A percentile compares a stretch with the other conserved stretches of the same genome.
Conservation (phyloP, 306 rosid genomes). For the Biancaea sappan region DNA sequence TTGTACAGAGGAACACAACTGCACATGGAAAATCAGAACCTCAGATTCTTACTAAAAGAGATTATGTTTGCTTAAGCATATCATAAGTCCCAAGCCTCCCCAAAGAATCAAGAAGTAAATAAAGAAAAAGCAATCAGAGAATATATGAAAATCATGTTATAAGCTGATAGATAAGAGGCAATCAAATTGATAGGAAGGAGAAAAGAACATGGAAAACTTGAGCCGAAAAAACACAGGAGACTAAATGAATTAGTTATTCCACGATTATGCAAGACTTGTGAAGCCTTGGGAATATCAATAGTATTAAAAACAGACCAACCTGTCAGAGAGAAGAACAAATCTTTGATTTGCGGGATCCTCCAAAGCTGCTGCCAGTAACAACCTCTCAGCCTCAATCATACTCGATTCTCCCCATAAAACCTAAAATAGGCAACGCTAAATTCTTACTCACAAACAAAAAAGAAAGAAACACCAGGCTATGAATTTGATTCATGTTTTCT, state of each 20-base stretch:
- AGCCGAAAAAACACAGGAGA: not conserved
- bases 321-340: constrained; percentile 93
- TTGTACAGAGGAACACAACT: constrained; percentile 97
- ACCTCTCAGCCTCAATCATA: constrained; percentile 57
- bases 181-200: not conserved
- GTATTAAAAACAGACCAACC: too few relatives aligned
- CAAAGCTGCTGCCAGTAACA: constrained; percentile 63
- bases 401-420: constrained; percentile 67
- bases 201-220: not conserved
- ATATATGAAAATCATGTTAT: constrained; percentile 6
- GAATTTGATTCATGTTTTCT: not conserved
- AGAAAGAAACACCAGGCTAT: not conserved
- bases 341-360: constrained; percentile 93
- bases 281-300: not conserved
- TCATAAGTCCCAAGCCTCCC: constrained; percentile 7
- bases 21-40: constrained; percentile 48
- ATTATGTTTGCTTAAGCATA: constrained; percentile 7
- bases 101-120: not conserved
- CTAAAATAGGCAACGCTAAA: constrained; percentile 33
- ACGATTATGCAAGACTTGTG: not conserved
- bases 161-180: not conserved
- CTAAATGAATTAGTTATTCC: not conserved
- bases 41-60: constrained; percentile 31
- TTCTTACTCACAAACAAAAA: constrained; percentile 24
- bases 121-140: not conserved